Base-by-base conservation (phyloP, 441 rosid genomes). In the Arabidopsis lyrata region DNA sequence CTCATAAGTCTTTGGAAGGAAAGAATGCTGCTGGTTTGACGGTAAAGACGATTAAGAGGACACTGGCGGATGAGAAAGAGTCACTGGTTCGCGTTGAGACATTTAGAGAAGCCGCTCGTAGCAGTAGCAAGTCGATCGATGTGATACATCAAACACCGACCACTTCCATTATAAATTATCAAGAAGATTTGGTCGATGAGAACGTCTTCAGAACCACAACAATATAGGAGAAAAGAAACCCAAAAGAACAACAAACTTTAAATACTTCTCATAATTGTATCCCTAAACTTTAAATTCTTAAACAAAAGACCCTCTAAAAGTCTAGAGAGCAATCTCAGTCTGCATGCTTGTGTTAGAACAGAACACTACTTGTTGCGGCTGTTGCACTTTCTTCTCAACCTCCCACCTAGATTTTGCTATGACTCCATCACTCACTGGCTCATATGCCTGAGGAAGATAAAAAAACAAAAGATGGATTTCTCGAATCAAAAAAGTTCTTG, bases 371-470 rank as follows among this genome's bases (percentile, higher is more conserved):
- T 80, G 84, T 54, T 79, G 81, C 67, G 75, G 77, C 52, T 73
- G 83, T 63, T 59, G 73, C 69, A 78, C 75, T 49, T 81, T 83
- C 74, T 78, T 79, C 78, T 90, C 96, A 52, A 81, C 80, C 77
- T 94, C 97, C 99, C 94, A 94, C 63, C 78, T 92, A 69, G 89
- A 90, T 80, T 84, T 94, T 58, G 90, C 89, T 65, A 92, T 82
- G 66, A 77, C 81, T 76, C 95, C 97, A 81, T 88, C 96, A 81
- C 80, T 86, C 77, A 87, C 92, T 41, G 97, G 96, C 80, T 85
- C 90, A 80, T 92, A 94, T 57, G 87, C 97, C 98, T 94, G 70
- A 72, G 8, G 12, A 44, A 34, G 8, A 66, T 20, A 15, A 59
- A 60, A 60, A 78, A 70, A 49, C 63, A 57, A 56, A 70, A 66